Evolutionary conservation across 805 yeast genomes (phyloP), one percentile per base, ranked within the genome.

Genomic region (Candida schatavii): DNA sequence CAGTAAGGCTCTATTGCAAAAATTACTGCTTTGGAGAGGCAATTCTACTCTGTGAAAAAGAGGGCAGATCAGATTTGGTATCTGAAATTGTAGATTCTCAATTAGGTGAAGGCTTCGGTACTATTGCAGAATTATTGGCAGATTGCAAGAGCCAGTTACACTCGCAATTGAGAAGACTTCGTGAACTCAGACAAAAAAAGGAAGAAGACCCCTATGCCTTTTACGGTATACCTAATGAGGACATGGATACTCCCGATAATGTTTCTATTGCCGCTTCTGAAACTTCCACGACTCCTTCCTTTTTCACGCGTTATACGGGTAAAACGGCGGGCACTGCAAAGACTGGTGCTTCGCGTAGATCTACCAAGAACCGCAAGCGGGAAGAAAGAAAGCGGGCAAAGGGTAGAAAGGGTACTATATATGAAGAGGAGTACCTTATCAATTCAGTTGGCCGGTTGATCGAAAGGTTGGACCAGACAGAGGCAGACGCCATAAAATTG

Each of bases 371-470:
- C 63, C 80, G 83, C 50, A 86, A 96, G 61, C 80, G 99, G 50
- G 97, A 91, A 64, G 99, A 91, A 59, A 80, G 99, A 55, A 93
- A 93, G 68, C 78, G 81, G 46, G 99, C 99, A 2, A 80, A 96
- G 54, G 99, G 99, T 46, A 88, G 95, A 71, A 93, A 93, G 68
- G 98, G 98, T 36, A 91, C 97, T 5, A 85, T 93, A 17, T 93
- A 93, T 56, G 99, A 93, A 62, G 99, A 93, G 61, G 98, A 93
- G 61, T 93, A 93, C 61, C 76, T 93, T 43, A 83, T 93, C 37
- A 80, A 79, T 51, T 90, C 97, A 3, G 81, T 88, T 44, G 93
- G 96, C 3, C 80, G 99, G 58, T 74, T 93, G 59, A 64, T 88
- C 26, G 97, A 88, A 42, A 78, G 99, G 52, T 64, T 93, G 44